phyloP scores from a whole-genome alignment of 305 asterid species.

The Nicotiana rustica region DNA sequence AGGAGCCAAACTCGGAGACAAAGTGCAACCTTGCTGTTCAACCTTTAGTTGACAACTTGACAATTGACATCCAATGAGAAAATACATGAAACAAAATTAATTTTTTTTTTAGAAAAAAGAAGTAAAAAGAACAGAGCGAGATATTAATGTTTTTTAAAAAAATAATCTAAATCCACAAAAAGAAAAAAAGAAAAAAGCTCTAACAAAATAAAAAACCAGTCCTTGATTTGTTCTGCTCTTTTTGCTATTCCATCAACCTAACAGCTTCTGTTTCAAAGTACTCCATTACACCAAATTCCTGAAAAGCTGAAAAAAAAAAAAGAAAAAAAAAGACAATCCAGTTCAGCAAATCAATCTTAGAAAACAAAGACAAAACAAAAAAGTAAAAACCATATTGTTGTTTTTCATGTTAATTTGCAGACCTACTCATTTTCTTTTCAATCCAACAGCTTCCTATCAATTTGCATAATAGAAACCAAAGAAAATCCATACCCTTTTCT shows the following conservation, averaged over 20 bases:
- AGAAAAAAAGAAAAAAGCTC: constrained; percentile 20
- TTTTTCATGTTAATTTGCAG: constrained; percentile 33
- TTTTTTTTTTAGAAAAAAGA: no score
- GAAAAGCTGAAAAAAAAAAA: constrained; percentile 18
- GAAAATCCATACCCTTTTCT: constrained; percentile 33
- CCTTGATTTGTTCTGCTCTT: constrained; percentile 35
- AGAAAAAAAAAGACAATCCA: not conserved
- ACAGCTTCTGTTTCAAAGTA: constrained; percentile 35
- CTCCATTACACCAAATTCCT: constrained; percentile 30
- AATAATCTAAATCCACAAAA: not conserved
- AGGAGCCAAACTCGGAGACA: constrained; percentile 72
- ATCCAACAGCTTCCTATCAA: constrained; percentile 36
- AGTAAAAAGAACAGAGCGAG: not conserved
- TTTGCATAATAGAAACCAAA: not conserved
- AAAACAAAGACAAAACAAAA: not conserved
- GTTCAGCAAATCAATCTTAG: constrained; percentile 23
- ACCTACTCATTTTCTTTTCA: constrained; percentile 18
- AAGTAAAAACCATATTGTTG: not conserved
- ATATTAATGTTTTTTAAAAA: not conserved
- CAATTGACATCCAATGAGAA: constrained; percentile 35
- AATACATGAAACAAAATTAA: constrained; percentile 7
- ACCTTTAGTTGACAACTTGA: constrained; percentile 48
- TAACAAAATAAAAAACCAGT: constrained; percentile 39
- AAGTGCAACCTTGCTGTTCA: constrained; percentile 45
- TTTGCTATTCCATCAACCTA: constrained; percentile 48